phyloP scores from a whole-genome alignment of 352 stramenopile species.

The Phytophthora parvispora region DNA sequence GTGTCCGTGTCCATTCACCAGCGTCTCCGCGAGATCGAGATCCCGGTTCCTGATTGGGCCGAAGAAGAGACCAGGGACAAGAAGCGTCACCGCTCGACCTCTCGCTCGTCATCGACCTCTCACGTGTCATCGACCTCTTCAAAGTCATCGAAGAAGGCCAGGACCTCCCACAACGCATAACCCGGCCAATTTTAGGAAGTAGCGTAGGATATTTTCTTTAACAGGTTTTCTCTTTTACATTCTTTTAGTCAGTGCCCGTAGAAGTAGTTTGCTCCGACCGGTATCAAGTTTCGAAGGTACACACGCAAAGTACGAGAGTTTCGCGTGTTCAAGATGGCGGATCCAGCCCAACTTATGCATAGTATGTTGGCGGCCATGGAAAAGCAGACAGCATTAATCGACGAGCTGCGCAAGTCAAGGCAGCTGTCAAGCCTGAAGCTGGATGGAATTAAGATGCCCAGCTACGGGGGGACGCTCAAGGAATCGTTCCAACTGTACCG shows the following conservation, averaged over 20 bases:
- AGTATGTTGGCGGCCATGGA: slow-evolving; percentile 1
- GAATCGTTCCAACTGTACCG: slow-evolving; percentile 4
- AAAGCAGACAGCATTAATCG: slow-evolving; percentile 1
- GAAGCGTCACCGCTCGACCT: background rate
- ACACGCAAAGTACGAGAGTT: slow-evolving; percentile 2
- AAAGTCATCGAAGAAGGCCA: background rate
- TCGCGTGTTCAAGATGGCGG: background rate
- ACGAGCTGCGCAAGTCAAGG: slow-evolving; percentile 2
- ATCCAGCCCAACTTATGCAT: slow-evolving; percentile 5
- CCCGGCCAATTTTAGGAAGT: background rate
- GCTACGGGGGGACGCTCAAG: slow-evolving; percentile 1
- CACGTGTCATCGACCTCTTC: background rate
- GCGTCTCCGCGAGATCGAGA: background rate
- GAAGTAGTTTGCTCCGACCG: background rate
- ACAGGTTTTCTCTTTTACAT: background rate
- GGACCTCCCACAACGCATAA: background rate
- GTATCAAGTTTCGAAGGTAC: background rate
- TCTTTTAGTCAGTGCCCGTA: background rate
- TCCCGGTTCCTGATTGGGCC: background rate
- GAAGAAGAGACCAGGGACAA: background rate
- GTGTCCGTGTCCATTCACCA: background rate
- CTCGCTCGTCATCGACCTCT: background rate
- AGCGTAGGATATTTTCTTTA: background rate
- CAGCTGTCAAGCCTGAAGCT: slow-evolving; percentile 1
- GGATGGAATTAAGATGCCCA: slow-evolving; percentile 6